These are phyloP conservation scores for Aureobasidium zeae DNA, from an alignment of 2,329 filamentous ascomycete genomes.

Conservation along the genomic window DNA sequence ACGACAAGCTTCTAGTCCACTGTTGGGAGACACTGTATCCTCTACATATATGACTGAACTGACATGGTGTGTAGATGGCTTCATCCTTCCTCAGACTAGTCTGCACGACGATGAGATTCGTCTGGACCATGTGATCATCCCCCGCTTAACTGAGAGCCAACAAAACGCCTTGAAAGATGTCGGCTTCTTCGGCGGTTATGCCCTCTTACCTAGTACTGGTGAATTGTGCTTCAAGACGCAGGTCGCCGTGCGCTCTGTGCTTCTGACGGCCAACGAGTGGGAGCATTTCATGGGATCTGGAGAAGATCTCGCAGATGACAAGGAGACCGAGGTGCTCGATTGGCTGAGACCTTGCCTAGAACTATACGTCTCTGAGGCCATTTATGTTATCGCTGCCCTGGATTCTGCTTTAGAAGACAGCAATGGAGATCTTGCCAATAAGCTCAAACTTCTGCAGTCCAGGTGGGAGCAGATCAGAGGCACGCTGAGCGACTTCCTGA, in stretches of 20 bases:
- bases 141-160: slow-evolving; percentile 28
- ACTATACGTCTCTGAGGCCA: slow-evolving; percentile 8
- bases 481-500: slow-evolving; percentile 19
- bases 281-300: slow-evolving; percentile 31
- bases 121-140: slow-evolving; percentile 35
- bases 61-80: slow-evolving; percentile 30
- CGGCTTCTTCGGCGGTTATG: slow-evolving; percentile 34
- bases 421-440: slow-evolving; percentile 2
- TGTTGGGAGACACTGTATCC: slow-evolving; percentile 29
- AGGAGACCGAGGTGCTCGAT: slow-evolving; percentile 21
- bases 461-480: slow-evolving; percentile 33
- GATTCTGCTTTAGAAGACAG: slow-evolving; percentile 6
- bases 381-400: slow-evolving; percentile 15
- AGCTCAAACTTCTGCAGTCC: slow-evolving; percentile 17
- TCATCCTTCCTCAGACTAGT: slow-evolving; percentile 27
- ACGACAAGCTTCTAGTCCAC: slow-evolving; percentile 64
- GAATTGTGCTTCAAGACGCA: slow-evolving; percentile 38
- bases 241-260: slow-evolving; percentile 32
- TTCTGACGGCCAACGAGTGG: slow-evolving; percentile 30
- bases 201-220: slow-evolving; percentile 23
- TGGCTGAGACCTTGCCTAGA: slow-evolving; percentile 21
- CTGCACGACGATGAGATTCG: slow-evolving; percentile 31
- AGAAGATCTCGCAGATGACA: slow-evolving; percentile 26
- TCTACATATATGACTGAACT: not conserved
- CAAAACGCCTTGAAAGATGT: slow-evolving; percentile 33